Evolutionary conservation across 1,139 yeast species (phyloP), one percentile per base, ranked within the genome.

Genomic region (Magnusiomyces suaveolens): DNA sequence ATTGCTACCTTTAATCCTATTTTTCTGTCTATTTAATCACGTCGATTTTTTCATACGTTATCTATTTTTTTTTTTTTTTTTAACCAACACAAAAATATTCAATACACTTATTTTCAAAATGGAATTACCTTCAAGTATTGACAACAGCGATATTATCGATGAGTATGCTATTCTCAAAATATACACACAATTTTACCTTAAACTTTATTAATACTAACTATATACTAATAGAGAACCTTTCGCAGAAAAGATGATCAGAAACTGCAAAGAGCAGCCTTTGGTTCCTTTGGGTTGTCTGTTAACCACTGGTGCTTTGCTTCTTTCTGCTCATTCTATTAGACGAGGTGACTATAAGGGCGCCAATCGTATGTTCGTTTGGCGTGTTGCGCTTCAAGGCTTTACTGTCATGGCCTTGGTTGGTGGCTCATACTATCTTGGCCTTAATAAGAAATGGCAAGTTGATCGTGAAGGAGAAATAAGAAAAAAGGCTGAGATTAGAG

Each of bases 311-410:
- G 96, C 96, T 0, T 86, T 89, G 47, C 71, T 78, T 0, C 73
- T 89, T 62, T 95, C 96, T 1, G 89, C 90, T 8, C 76, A 80
- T 60, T 86, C 92, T 18, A 75, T 89, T 61, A 79, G 83, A 62
- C 72, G 76, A 39, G 96, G 96, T 26, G 82, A 87, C 63, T 79
- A 83, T 60, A 73, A 76, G 54, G 80, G 81, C 57, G 95, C 97
- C 0, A 95, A 89, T 70, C 77, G 79, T 55, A 89, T 87, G 81
- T 89, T 87, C 74, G 79, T 92, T 62, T 87, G 89, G 80, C 84
- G 97, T 74, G 90, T 89, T 51, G 95, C 81, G 0, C 77, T 88
- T 63, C 97, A 89, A 69, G 86, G 86, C 14, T 79, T 84, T 56
- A 89, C 97, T 0, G 73, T 89, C 54, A 81, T 81, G 8, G 96